A percentile compares a stretch with the other conserved stretches of the same genome.
Evolutionary conservation across 2,329 filamentous ascomycete genomes (phyloP).

Genomic region (Apiospora phragmitis): DNA sequence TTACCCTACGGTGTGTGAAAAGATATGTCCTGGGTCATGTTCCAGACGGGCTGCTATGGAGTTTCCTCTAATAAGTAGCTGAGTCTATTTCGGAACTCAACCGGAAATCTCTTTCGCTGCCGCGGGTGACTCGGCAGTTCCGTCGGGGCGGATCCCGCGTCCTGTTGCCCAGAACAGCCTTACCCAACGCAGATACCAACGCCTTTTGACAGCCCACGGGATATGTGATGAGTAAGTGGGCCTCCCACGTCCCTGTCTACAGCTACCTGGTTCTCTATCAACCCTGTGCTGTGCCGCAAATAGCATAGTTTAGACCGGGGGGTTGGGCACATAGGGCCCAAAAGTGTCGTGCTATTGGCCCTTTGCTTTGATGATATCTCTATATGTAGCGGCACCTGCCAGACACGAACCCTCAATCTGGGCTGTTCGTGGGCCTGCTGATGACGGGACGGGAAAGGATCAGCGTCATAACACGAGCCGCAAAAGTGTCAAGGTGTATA

Average conservation of each 20-base stretch:
- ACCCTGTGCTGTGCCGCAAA: neutral
- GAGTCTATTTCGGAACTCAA: neutral
- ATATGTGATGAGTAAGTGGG: neutral
- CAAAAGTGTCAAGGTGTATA: neutral
- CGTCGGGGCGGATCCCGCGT: neutral
- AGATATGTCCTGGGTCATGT: neutral
- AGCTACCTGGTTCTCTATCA: neutral
- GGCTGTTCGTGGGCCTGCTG: neutral
- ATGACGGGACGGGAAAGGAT: neutral
- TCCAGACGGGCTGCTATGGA: neutral
- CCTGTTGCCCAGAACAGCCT: neutral
- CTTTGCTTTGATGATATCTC: neutral
- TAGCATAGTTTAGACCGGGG: neutral
- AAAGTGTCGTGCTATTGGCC: neutral
- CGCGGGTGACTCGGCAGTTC: neutral
- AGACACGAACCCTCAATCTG: neutral
- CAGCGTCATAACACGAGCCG: neutral
- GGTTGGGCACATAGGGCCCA: neutral
- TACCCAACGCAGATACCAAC: neutral
- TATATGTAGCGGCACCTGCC: neutral
- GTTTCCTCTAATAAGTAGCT: neutral
- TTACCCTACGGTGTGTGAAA: neutral
- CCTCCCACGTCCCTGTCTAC: neutral
- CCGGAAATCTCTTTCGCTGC: neutral
- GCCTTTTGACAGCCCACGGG: neutral